A percentile compares a stretch with the other conserved stretches of the same genome.
phyloP scores from a whole-genome alignment of 2,329 filamentous ascomycete species.

The Aspergillus udagawae region DNA sequence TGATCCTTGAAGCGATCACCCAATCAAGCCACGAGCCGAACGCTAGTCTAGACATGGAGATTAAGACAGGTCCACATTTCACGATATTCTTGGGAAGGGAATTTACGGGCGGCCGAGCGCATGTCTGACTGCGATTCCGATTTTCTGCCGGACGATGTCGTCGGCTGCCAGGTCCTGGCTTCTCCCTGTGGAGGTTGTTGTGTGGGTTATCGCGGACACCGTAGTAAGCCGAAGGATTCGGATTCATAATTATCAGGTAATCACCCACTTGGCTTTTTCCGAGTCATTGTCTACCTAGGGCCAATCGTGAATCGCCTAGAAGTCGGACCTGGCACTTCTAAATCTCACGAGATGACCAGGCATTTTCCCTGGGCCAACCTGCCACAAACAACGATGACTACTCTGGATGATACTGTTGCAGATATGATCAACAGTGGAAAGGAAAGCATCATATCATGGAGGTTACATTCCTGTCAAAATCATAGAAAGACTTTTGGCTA shows the following conservation, averaged over 20 bases:
- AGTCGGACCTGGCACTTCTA: no score
- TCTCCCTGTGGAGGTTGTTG: background rate
- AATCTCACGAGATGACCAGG: background rate
- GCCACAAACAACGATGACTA: background rate
- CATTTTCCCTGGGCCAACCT: background rate
- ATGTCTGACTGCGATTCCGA: background rate
- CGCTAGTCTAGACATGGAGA: background rate
- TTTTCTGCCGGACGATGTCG: background rate
- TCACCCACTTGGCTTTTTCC: background rate
- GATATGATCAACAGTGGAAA: background rate
- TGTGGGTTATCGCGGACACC: background rate
- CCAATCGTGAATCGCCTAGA: background rate
- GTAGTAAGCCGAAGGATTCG: background rate
- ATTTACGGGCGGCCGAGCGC: background rate
- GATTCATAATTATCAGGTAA: background rate
- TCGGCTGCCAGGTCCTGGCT: background rate
- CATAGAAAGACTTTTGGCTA: background rate
- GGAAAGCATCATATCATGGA: background rate
- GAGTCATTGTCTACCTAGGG: background rate
- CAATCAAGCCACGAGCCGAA: background rate
- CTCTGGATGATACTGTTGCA: background rate
- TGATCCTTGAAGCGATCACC: background rate
- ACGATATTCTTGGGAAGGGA: background rate
- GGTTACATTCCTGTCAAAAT: background rate
- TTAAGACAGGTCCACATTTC: background rate